These are phyloP conservation scores for Rheum nobile DNA, from an alignment of 148 eudicot species.

Conservation along the genomic window DNA sequence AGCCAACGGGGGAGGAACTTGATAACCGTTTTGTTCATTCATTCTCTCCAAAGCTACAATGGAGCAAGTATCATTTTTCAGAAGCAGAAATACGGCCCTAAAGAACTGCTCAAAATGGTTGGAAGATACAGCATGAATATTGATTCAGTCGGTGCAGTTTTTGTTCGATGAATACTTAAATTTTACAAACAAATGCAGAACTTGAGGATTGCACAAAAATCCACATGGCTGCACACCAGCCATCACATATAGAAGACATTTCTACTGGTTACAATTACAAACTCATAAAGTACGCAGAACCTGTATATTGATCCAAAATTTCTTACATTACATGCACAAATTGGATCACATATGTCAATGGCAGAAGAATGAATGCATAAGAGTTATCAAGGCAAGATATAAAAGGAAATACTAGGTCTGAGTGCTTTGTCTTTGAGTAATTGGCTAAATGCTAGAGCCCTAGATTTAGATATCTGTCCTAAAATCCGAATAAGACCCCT, in stretches of 20 bases:
- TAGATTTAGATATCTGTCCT: neutral
- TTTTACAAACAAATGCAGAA: neutral
- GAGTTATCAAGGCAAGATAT: neutral
- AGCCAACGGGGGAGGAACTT: neutral
- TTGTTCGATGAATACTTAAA: neutral
- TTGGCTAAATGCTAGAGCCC: neutral
- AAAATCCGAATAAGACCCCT: neutral
- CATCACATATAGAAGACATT: too few relatives aligned
- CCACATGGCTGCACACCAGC: neutral
- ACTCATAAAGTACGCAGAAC: neutral
- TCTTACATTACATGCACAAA: neutral
- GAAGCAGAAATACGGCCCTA: neutral
- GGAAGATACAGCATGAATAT: neutral
- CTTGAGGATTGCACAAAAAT: neutral
- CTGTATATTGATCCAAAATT: neutral
- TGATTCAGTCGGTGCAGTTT: neutral
- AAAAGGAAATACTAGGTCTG: neutral
- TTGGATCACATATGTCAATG: neutral
- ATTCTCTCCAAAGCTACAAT: neutral
- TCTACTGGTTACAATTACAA: too few relatives aligned
- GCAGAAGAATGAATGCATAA: neutral
- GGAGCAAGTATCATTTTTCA: neutral
- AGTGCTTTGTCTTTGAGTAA: neutral
- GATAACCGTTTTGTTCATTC: neutral
- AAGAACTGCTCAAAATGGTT: neutral